Percentiles rank a stretch among this genome's conserved stretches.
phyloP scores from a whole-genome alignment of 164 flowering plant genomes.

The Piper betle region DNA sequence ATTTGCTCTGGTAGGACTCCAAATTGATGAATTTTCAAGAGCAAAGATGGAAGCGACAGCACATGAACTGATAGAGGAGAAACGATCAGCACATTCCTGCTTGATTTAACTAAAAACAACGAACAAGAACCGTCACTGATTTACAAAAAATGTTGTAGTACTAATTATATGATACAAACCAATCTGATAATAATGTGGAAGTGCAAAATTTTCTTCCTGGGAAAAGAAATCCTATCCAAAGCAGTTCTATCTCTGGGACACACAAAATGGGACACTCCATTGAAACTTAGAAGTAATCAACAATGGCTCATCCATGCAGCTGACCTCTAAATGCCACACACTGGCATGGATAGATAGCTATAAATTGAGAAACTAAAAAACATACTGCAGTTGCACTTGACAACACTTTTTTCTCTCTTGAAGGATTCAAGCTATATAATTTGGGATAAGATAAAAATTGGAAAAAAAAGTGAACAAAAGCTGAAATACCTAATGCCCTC shows the following conservation, averaged over 20 bases:
- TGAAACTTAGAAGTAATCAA: too few relatives aligned
- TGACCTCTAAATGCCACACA: neutral
- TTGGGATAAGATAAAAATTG: neutral
- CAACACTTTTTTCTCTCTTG: neutral
- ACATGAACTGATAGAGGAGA: slow-evolving; percentile 66
- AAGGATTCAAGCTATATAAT: neutral
- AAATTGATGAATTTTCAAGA: slow-evolving; percentile 67
- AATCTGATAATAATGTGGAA: too few relatives aligned
- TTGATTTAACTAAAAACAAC: slow-evolving; percentile 16
- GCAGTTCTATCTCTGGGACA: too few relatives aligned
- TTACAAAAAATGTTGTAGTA: neutral
- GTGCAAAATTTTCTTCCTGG: too few relatives aligned
- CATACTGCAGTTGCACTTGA: neutral
- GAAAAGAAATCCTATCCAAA: too few relatives aligned
- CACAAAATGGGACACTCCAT: too few relatives aligned
- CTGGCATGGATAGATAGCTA: neutral
- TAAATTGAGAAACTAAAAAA: neutral
- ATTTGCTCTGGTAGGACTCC: slow-evolving; percentile 38
- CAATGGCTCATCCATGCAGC: neutral
- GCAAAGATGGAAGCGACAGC: slow-evolving; percentile 67
- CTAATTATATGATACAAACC: too few relatives aligned
- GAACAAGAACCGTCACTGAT: neutral
- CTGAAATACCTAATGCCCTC: neutral
- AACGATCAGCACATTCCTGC: slow-evolving; percentile 56
- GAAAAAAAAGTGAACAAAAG: neutral